Evolutionary conservation across 305 asterid genomes (phyloP).

Genomic region (Fraxinus ornus): DNA sequence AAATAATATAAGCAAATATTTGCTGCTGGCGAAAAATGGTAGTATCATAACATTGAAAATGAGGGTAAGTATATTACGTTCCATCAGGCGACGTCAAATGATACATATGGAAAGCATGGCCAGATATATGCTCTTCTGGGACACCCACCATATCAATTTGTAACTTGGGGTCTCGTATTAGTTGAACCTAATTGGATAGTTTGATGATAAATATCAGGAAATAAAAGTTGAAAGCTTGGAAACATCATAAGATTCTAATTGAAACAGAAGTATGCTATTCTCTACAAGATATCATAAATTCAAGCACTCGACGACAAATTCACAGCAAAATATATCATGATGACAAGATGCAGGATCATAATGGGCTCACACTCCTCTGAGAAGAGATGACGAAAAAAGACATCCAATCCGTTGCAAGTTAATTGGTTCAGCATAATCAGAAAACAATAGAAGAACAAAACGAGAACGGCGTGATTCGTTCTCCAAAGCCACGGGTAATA

Average conservation of each 20-base stretch:
- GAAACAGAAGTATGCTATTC: not conserved
- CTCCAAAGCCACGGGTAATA: not conserved
- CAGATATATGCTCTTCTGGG: constrained; percentile 79
- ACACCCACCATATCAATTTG: constrained; percentile 93
- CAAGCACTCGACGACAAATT: not conserved
- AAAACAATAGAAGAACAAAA: not conserved
- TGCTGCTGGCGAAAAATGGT: constrained; percentile 10
- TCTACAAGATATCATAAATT: not conserved
- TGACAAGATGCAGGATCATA: constrained; percentile 8
- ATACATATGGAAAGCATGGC: constrained; percentile 94
- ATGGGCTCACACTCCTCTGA: not conserved
- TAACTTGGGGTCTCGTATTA: constrained; percentile 69
- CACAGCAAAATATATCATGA: not conserved
- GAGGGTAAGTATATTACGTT: constrained; percentile 48
- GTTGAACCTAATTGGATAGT: constrained; percentile 53
- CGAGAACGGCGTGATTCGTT: not conserved
- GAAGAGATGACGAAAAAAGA: not conserved
- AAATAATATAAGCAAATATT: constrained; percentile 3
- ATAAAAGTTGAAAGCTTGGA: not conserved
- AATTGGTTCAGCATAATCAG: not conserved
- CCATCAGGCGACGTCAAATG: constrained; percentile 83
- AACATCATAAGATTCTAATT: not conserved
- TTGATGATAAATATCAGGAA: not conserved
- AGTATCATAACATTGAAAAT: constrained; percentile 1
- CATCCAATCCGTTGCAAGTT: not conserved